Conservation (phyloP, 768 basidiomycete species). For the Naematelia aurantialba region DNA sequence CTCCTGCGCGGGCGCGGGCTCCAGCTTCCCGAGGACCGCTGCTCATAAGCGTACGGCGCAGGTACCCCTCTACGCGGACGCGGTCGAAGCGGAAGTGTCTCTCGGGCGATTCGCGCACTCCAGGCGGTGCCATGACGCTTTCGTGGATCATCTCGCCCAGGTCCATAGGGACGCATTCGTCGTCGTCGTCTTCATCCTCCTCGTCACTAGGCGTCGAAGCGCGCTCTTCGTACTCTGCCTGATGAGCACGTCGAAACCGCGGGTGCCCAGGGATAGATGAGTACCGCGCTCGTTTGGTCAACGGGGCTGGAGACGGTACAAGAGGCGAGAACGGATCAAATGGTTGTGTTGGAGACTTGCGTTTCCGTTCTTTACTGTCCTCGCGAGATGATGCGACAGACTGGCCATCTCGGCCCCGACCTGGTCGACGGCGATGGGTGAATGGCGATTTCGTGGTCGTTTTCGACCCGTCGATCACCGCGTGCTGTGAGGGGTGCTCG, state of each 20-base stretch:
- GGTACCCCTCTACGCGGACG: not conserved
- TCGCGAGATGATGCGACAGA: not conserved
- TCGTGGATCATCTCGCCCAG: slow-evolving; percentile 43
- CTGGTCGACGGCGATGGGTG: slow-evolving; percentile 33
- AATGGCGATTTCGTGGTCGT: slow-evolving; percentile 41
- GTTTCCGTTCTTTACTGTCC: slow-evolving; percentile 16
- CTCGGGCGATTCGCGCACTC: slow-evolving; percentile 2
- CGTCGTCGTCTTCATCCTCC: slow-evolving; percentile 15
- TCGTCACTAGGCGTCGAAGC: slow-evolving; percentile 27
- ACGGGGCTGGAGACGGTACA: not conserved
- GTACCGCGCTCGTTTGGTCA: slow-evolving; percentile 29
- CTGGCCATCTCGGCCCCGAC: slow-evolving; percentile 15
- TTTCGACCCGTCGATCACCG: slow-evolving; percentile 40
- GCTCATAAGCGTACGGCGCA: not conserved
- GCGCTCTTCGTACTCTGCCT: slow-evolving; percentile 24
- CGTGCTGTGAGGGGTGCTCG: slow-evolving; percentile 38
- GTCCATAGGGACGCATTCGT: slow-evolving; percentile 19
- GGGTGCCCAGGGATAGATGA: slow-evolving; percentile 47
- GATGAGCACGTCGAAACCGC: slow-evolving; percentile 30
- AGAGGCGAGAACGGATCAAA: slow-evolving; percentile 27
- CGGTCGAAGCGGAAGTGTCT: slow-evolving; percentile 3
- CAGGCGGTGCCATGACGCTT: not conserved
- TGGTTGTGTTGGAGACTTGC: slow-evolving; percentile 11
- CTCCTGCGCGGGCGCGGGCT: not conserved
- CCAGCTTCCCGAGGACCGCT: not conserved